A percentile compares a stretch with the other conserved stretches of the same genome.
phyloP scores from a whole-genome alignment of 164 flowering plant species.

The Liquidambar formosana region DNA sequence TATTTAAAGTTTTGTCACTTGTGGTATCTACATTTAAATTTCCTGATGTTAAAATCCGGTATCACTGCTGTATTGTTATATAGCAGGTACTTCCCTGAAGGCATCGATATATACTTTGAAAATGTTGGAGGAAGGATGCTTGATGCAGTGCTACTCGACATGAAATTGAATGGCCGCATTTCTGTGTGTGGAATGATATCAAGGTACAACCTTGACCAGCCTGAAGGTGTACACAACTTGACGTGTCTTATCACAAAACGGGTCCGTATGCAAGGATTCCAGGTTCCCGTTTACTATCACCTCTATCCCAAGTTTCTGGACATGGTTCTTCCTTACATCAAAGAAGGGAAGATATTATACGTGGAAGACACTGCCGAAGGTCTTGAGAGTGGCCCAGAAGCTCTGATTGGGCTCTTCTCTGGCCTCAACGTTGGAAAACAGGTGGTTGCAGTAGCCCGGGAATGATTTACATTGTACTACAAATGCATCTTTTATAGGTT shows the following conservation, averaged over 20 bases:
- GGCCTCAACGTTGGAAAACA: conserved; percentile 47
- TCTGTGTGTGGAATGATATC: conserved; percentile 64
- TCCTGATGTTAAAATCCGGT: no score
- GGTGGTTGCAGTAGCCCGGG: conserved; percentile 23
- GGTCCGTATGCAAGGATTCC: conserved; percentile 47
- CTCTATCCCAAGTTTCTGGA: conserved; percentile 40
- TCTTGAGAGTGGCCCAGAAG: conserved; percentile 57
- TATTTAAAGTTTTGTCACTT: no score
- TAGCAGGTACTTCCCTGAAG: conserved; percentile 49
- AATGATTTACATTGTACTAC: no score
- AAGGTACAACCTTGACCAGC: conserved; percentile 34
- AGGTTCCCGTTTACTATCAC: conserved; percentile 30
- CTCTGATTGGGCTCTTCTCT: conserved; percentile 47
- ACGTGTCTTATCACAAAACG: conserved; percentile 29
- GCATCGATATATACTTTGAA: conserved; percentile 67
- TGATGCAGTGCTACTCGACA: conserved; percentile 59
- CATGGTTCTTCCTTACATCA: conserved; percentile 27
- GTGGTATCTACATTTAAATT: no score
- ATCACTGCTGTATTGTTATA: neutral
- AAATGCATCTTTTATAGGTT: no score
- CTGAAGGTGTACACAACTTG: conserved; percentile 42
- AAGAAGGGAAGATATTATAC: conserved; percentile 48
- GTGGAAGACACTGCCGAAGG: conserved; percentile 58
- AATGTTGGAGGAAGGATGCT: conserved; percentile 68
- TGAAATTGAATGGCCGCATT: conserved; percentile 54